Evolutionary conservation across 805 yeast species (phyloP).

Genomic region (Huiozyma sinensis): DNA sequence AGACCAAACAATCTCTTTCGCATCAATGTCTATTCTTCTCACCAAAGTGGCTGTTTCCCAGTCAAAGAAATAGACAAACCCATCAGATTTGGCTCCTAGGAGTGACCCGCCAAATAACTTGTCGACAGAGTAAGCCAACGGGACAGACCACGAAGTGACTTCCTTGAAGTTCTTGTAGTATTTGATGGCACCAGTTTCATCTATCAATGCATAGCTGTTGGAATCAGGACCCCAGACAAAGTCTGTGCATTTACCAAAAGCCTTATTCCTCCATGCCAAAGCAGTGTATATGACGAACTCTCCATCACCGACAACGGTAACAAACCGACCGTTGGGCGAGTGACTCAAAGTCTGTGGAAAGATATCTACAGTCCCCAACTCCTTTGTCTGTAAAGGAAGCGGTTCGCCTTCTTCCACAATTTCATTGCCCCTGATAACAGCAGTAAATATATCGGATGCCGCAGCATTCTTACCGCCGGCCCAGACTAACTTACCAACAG

Average conservation of each 20-base stretch:
- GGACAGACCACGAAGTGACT: slow-evolving; percentile 49
- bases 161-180: slow-evolving; percentile 81
- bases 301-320: slow-evolving; percentile 95
- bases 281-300: slow-evolving; percentile 95
- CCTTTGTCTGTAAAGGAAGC: slow-evolving; percentile 70
- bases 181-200: slow-evolving; percentile 51
- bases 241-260: slow-evolving; percentile 82
- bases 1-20: slow-evolving; percentile 77
- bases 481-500: slow-evolving; percentile 84
- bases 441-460: slow-evolving; percentile 61
- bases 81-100: slow-evolving; percentile 74
- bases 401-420: slow-evolving; percentile 71
- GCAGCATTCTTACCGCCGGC: slow-evolving; percentile 58
- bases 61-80: slow-evolving; percentile 79
- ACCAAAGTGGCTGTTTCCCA: slow-evolving; percentile 86
- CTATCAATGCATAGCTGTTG: slow-evolving; percentile 74
- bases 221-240: slow-evolving; percentile 95
- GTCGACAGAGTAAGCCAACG: slow-evolving; percentile 62
- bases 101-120: slow-evolving; percentile 84
- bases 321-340: slow-evolving; percentile 96
- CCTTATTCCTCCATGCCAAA: slow-evolving; percentile 94
- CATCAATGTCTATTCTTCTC: slow-evolving; percentile 82
- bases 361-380: slow-evolving; percentile 86
- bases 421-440: slow-evolving; percentile 64
- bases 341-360: slow-evolving; percentile 81